These are phyloP conservation scores for Yamadazyma sp. DNA, from an alignment of 1,139 yeast species.

Conservation along the genomic window DNA sequence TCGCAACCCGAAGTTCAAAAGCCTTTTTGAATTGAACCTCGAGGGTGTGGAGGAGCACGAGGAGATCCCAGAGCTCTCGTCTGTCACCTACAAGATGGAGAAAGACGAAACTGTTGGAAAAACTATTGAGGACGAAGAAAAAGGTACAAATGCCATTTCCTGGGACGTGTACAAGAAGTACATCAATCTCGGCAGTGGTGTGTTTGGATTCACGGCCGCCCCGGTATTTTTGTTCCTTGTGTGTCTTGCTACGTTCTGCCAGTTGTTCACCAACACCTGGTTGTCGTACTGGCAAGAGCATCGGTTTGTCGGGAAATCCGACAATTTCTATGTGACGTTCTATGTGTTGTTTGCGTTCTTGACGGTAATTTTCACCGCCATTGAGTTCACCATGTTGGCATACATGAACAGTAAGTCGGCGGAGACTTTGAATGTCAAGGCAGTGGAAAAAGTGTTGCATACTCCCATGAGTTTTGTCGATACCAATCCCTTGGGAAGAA, in stretches of 20 bases:
- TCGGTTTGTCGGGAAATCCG: conserved; percentile 23
- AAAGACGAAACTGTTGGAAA: conserved; percentile 19
- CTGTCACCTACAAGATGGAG: conserved; percentile 2
- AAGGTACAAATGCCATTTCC: conserved; percentile 40
- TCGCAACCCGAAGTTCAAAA: conserved; percentile 21
- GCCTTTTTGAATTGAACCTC: conserved; percentile 19
- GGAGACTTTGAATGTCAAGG: conserved; percentile 34
- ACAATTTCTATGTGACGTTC: conserved; percentile 31
- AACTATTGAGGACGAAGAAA: conserved; percentile 38
- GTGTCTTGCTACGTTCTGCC: conserved; percentile 40
- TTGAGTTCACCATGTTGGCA: conserved; percentile 56
- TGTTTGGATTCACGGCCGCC: conserved; percentile 28
- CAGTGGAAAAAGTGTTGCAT: conserved; percentile 38
- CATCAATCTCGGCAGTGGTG: conserved; percentile 41
- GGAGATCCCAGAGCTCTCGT: conserved; percentile 2
- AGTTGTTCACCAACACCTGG: conserved; percentile 42
- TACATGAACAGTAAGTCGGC: conserved; percentile 50
- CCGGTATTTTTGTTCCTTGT: conserved; percentile 37
- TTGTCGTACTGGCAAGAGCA: conserved; percentile 37
- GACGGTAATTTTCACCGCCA: conserved; percentile 48
- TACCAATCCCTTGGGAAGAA: conserved; percentile 46
- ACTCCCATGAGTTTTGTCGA: conserved; percentile 49
- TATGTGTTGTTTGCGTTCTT: conserved; percentile 35
- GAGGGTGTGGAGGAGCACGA: conserved; percentile 21
- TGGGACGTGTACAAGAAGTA: conserved; percentile 38